Evolutionary conservation across 1,284 basidiomycete species (phyloP), one percentile per base, ranked within the genome.

Genomic region (Cutaneotrichosporon arboriforme): DNA sequence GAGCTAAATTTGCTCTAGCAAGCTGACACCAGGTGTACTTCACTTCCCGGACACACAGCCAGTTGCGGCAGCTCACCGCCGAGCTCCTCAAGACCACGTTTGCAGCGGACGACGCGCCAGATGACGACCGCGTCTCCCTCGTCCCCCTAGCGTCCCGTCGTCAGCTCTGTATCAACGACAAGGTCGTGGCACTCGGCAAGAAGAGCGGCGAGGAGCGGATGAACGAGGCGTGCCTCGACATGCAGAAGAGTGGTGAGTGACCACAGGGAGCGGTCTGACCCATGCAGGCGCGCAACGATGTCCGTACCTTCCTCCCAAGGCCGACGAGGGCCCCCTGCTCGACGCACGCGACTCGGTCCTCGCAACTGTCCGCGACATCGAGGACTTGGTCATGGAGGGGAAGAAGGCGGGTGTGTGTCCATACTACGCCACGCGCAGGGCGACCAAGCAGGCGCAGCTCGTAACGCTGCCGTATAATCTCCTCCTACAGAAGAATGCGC

Each of bases 401-500:
- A 67, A 78, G 76, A 67, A 76, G 40, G 76, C 81, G 4, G 79
- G 85, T 45, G 85, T 83, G 2, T 98, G 96, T 69, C 91, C 93
- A 0, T 98, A 98, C 75, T 98, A 96, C 73, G 90, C 87, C 3
- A 87, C 90, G 4, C 79, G 94, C 43, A 79, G 82, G 49, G 90
- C 90, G 9, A 88, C 97, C 47, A 84, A 86, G 46, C 87, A 92
- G 69, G 90, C 94, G 26, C 87, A 97, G 78, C 78, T 97, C 1
- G 84, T 97, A 10, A 87, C 88, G 0, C 77, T 97, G 4, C 96
- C 94, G 0, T 98, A 98, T 73, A 97, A 96, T 68, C 82, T 98
- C 10, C 79, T 98, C 1, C 77, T 98, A 8, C 88, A 91, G 59
- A 86, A 84, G 61, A 81, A 83, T 3, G 88, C 93, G 1, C 80